Evolutionary conservation across 768 basidiomycete species (phyloP).

Genomic region (Rhodotorula taiwanensis): DNA sequence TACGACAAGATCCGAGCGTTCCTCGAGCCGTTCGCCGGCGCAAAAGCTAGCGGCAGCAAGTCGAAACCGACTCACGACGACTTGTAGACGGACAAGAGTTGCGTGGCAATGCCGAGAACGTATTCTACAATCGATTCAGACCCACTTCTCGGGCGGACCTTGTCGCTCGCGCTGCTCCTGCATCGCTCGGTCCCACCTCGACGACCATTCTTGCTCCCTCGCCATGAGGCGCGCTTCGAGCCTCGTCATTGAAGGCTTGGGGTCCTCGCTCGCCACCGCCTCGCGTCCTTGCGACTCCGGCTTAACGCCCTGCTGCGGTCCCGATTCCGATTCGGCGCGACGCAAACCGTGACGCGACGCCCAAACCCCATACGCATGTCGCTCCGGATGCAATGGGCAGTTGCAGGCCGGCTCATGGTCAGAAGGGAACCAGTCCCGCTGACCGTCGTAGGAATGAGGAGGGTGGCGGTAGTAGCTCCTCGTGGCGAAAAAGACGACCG

Average conservation of each 20-base stretch:
- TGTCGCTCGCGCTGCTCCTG: background rate
- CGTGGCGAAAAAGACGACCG: background rate
- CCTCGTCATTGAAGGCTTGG: too few species aligned
- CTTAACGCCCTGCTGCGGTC: too few species aligned
- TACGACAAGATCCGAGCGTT: conserved; percentile 29
- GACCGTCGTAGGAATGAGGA: background rate
- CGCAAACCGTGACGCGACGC: too few species aligned
- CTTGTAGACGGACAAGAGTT: conserved; percentile 12
- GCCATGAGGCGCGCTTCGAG: too few species aligned
- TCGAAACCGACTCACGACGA: conserved; percentile 9
- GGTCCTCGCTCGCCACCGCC: background rate
- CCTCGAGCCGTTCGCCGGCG: conserved; percentile 9
- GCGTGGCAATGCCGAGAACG: too few species aligned
- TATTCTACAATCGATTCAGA: too few species aligned
- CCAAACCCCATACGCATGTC: too few species aligned
- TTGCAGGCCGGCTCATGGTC: too few species aligned
- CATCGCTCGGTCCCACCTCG: background rate
- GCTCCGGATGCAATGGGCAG: too few species aligned
- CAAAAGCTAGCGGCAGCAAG: background rate
- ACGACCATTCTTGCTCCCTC: background rate
- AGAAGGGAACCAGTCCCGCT: too few species aligned
- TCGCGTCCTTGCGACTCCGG: background rate
- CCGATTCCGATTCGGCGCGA: too few species aligned
- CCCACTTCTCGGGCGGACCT: background rate
- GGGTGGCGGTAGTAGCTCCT: background rate